Base-by-base conservation (phyloP, 148 eudicot species). In the Nepenthes gracilis region DNA sequence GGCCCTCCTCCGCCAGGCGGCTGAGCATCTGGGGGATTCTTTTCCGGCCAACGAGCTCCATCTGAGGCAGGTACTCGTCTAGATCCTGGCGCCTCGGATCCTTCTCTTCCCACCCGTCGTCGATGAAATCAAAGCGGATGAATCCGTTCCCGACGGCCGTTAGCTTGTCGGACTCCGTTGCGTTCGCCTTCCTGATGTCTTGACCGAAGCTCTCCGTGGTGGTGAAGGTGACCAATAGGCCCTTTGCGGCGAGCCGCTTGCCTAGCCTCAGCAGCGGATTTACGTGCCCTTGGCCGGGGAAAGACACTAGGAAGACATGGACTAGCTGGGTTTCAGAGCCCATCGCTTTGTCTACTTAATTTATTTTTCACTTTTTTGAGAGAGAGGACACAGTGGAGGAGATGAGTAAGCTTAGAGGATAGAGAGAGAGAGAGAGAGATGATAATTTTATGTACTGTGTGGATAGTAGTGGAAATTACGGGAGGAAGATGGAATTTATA, bases 51-150 rank as follows among this genome's bases (percentile, higher is more conserved):
- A 71, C 74, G 0, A 53, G 45, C 54, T 81, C 89, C 0, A 86
- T 70, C 15, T 81, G 81, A 0, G 67, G 60, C 54, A 86, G 57
- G 67, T 81, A 81, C n/a, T 34, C 60, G 52, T 83, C 88, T 9
- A 83, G 55, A 14, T 83, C 83, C 0, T 49, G 56, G 36, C 79
- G 75, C 7, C 68, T 57, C 0, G 81, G 75, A 43, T 81, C 85
- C 13, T 64, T 64, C 8, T 68, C 70, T 1, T 54, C 63, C 72
- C 76, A 75, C 23, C 77, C 95, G 11, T 87, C 95, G 32, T 84
- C 80, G 14, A 87, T 64, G 68, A 84, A 87, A 36, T 87, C 95
- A 52, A 87, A 84, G 35, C 90, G 68, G 72, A 87, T 77, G 66
- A 73, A 80, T 12, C 93, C 90, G 47, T 72, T 72, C 1, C 87